phyloP scores from a whole-genome alignment of 2,329 filamentous ascomycete genomes.

The Trichophyton benhamiae region DNA sequence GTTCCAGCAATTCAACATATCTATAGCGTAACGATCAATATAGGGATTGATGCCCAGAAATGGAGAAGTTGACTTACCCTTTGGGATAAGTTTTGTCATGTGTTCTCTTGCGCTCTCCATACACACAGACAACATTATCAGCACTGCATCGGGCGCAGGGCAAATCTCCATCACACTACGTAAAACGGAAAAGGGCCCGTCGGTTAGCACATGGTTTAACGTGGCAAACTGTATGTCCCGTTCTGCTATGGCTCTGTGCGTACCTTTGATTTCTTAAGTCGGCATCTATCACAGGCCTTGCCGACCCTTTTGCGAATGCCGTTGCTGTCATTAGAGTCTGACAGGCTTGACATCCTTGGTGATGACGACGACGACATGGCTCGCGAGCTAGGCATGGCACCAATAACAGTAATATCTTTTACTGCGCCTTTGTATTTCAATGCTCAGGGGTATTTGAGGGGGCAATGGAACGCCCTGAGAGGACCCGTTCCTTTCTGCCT shows the following conservation, averaged over 20 bases:
- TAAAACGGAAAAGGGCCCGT: slow-evolving; percentile 1
- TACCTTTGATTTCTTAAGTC: slow-evolving; percentile 55
- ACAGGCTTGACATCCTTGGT: background rate
- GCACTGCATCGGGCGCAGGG: slow-evolving; percentile 51
- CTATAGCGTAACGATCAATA: slow-evolving; percentile 23
- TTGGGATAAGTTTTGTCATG: slow-evolving; percentile 59
- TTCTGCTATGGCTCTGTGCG: slow-evolving; percentile 8
- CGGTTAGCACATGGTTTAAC: background rate
- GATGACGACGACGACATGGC: background rate
- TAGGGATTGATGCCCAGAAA: background rate
- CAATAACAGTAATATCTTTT: too few relatives aligned
- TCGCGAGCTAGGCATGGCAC: background rate
- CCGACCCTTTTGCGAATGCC: slow-evolving; percentile 46
- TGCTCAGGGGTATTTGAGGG: too few relatives aligned
- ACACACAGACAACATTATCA: slow-evolving; percentile 54
- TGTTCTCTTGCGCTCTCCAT: slow-evolving; percentile 53
- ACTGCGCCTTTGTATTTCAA: too few relatives aligned
- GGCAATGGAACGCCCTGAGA: too few relatives aligned
- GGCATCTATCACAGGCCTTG: slow-evolving; percentile 55
- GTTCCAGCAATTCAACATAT: slow-evolving; percentile 55
- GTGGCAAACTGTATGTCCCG: background rate
- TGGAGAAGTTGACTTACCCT: slow-evolving; percentile 34
- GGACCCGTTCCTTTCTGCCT: too few relatives aligned
- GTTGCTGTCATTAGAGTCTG: background rate
- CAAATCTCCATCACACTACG: slow-evolving; percentile 48